Conservation (phyloP, 441 rosid genomes). For the Brassica hybrid region DNA sequence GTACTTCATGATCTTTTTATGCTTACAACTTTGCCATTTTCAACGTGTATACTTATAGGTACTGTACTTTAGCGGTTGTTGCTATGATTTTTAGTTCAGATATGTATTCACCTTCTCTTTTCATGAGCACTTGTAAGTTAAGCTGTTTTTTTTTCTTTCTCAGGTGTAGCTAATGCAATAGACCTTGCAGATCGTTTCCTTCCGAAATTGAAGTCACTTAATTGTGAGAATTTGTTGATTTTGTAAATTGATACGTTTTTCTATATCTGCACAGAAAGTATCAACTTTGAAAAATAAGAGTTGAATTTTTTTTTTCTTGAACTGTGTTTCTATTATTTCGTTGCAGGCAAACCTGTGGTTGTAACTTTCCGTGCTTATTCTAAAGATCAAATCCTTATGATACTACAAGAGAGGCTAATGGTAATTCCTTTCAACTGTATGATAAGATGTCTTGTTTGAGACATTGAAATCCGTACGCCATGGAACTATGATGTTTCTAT, state of each 20-base stretch:
- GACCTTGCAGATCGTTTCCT: slow-evolving; percentile 86
- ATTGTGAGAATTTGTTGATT: slow-evolving; percentile 51
- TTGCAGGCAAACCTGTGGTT: slow-evolving; percentile 74
- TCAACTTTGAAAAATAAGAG: background rate
- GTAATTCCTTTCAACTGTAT: slow-evolving; percentile 42
- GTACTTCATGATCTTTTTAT: slow-evolving; percentile 87
- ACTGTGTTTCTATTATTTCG: slow-evolving; percentile 14
- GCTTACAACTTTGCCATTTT: slow-evolving; percentile 80
- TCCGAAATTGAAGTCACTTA: slow-evolving; percentile 69
- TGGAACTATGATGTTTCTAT: slow-evolving; percentile 5
- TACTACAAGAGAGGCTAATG: slow-evolving; percentile 79
- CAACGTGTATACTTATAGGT: slow-evolving; percentile 83
- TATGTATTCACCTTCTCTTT: background rate
- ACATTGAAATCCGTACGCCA: background rate
- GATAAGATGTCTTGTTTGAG: slow-evolving; percentile 9
- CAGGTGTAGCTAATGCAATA: slow-evolving; percentile 85
- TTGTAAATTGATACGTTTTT: background rate
- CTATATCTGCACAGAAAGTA: background rate
- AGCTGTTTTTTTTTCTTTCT: background rate
- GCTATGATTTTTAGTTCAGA: background rate
- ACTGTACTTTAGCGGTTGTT: slow-evolving; percentile 55
- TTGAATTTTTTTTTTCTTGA: background rate
- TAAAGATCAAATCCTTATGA: slow-evolving; percentile 70
- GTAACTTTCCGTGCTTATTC: slow-evolving; percentile 80
- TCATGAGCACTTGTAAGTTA: background rate